Conservation (phyloP, 2,329 filamentous ascomycete genomes). For the Colletotrichum sp. region DNA sequence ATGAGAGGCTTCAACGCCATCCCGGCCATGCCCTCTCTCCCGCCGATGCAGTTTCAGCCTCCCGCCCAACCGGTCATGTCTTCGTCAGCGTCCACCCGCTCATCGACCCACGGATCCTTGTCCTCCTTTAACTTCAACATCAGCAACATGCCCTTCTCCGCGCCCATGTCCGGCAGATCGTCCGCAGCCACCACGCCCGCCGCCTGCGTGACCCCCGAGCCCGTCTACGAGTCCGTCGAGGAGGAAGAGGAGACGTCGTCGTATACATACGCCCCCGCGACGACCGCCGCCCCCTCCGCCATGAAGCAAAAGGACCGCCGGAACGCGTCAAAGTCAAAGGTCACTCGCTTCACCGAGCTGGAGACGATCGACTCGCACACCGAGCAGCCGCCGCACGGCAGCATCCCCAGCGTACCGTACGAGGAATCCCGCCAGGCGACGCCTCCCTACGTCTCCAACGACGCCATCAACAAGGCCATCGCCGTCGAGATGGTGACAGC, state of each 20-base stretch:
- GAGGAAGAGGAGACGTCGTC: slow-evolving; percentile 1
- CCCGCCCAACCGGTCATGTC: background rate
- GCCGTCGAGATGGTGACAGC: slow-evolving; percentile 2
- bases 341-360: slow-evolving; percentile 33
- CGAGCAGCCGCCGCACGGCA: slow-evolving; percentile 6
- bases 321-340: slow-evolving; percentile 24
- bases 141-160: slow-evolving; percentile 4
- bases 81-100: slow-evolving; percentile 17
- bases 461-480: slow-evolving; percentile 24
- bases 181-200: slow-evolving; percentile 20
- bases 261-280: background rate
- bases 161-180: slow-evolving; percentile 16
- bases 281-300: background rate
- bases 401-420: background rate
- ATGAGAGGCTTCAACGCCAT: slow-evolving; percentile 34
- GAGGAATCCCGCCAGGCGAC: background rate
- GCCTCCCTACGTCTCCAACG: slow-evolving; percentile 20
- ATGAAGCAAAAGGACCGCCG: slow-evolving; percentile 24
- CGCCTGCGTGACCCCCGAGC: slow-evolving; percentile 14
- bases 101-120: slow-evolving; percentile 5
- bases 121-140: slow-evolving; percentile 21
- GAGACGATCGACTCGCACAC: slow-evolving; percentile 33
- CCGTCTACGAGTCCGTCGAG: slow-evolving; percentile 10
- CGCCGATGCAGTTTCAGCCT: slow-evolving; percentile 8
- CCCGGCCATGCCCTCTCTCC: background rate